A percentile compares a stretch with the other conserved stretches of the same genome.
Conservation (phyloP, 2,329 filamentous ascomycete genomes). For the Trichoderma koningiopsis region DNA sequence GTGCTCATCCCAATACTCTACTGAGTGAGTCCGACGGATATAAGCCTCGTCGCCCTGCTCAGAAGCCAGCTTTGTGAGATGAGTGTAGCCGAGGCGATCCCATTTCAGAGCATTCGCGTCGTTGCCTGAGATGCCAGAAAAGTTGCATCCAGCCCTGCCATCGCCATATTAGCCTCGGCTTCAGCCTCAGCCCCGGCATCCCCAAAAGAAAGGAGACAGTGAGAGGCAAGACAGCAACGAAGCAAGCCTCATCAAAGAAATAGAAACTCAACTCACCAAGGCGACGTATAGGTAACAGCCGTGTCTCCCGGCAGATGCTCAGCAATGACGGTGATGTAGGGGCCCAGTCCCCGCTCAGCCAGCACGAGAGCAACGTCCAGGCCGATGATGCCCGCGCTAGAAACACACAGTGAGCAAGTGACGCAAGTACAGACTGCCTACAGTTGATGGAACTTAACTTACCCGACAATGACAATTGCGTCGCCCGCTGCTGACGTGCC, state of each 20-base stretch:
- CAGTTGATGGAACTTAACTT: slow-evolving; percentile 19
- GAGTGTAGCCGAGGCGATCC: slow-evolving; percentile 45
- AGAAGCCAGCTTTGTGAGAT: slow-evolving; percentile 41
- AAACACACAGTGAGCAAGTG: not conserved
- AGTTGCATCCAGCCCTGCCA: slow-evolving; percentile 48
- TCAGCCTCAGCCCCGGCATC: not conserved
- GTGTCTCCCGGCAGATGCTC: slow-evolving; percentile 47
- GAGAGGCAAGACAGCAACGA: not conserved
- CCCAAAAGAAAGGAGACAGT: not conserved
- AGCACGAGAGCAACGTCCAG: slow-evolving; percentile 44
- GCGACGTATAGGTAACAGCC: slow-evolving; percentile 44
- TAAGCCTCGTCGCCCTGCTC: slow-evolving; percentile 37
- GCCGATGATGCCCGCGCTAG: slow-evolving; percentile 44
- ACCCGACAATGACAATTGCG: slow-evolving; percentile 34
- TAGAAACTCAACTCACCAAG: slow-evolving; percentile 37
- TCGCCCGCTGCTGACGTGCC: slow-evolving; percentile 17
- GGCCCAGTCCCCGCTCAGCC: slow-evolving; percentile 39
- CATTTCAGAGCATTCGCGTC: slow-evolving; percentile 46
- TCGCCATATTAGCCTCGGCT: not conserved
- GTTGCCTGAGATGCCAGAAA: slow-evolving; percentile 47
- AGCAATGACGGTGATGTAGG: slow-evolving; percentile 41
- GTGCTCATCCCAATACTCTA: slow-evolving; percentile 46
- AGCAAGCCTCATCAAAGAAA: not conserved
- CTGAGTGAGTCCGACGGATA: slow-evolving; percentile 42
- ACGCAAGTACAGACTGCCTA: no score